Percentiles rank a stretch among this genome's conserved stretches.
Evolutionary conservation across 116 monocot species (phyloP).

Genomic region (Zostera marina): DNA sequence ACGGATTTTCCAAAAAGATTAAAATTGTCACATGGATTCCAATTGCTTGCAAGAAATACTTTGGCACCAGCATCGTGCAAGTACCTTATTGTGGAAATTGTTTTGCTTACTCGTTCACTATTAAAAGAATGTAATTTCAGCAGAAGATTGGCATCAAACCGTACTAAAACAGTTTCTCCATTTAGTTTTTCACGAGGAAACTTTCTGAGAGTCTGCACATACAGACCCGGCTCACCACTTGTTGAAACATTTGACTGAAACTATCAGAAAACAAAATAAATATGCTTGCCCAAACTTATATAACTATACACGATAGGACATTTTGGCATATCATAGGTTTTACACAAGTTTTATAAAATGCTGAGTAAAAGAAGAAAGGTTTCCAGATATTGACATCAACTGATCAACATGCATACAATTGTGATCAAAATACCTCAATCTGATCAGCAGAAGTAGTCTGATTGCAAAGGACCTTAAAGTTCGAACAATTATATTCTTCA

Average conservation of each 20-base stretch:
- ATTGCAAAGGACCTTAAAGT: neutral
- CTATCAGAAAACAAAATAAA: neutral
- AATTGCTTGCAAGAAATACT: constrained; percentile 47
- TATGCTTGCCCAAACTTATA: neutral
- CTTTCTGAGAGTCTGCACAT: constrained; percentile 64
- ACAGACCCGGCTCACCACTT: neutral
- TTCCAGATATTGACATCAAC: too few species aligned
- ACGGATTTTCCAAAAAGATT: constrained; percentile 21
- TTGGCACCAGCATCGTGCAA: constrained; percentile 53
- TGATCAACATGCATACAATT: neutral
- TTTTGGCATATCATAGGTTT: neutral
- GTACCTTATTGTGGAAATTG: constrained; percentile 66
- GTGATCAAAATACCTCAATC: neutral
- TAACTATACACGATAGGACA: neutral
- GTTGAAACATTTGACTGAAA: neutral
- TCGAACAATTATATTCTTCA: neutral
- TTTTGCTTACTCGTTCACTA: constrained; percentile 12
- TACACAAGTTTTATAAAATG: neutral
- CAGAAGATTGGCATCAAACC: constrained; percentile 45
- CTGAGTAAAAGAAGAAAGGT: too few species aligned
- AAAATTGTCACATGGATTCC: constrained; percentile 24
- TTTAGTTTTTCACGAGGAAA: constrained; percentile 58
- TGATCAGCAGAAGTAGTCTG: neutral
- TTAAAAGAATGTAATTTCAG: constrained; percentile 9
- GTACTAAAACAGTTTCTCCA: constrained; percentile 55